phyloP scores from a whole-genome alignment of 306 rosid genomes.

The Quercus suber region DNA sequence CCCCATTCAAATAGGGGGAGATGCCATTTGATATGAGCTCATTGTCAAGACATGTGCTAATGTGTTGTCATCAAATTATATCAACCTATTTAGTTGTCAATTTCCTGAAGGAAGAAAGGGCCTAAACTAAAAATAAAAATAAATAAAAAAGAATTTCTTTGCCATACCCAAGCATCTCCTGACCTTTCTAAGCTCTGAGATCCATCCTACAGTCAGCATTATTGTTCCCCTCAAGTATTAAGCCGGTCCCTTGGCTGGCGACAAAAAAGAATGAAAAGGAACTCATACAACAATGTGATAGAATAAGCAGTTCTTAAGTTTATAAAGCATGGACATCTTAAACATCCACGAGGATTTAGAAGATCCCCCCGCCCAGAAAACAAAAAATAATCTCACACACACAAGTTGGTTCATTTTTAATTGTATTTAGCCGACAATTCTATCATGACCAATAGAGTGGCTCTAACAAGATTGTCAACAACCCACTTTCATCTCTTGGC shows the following conservation, averaged over 20 bases:
- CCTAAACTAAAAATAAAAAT: not conserved
- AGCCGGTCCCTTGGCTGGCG: slow-evolving; percentile 67
- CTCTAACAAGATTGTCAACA: not conserved
- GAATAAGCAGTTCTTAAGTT: not conserved
- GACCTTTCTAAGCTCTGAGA: slow-evolving; percentile 68
- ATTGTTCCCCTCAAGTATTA: slow-evolving; percentile 87
- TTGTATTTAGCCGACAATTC: not conserved
- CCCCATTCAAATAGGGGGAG: not conserved
- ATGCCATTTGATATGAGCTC: not conserved
- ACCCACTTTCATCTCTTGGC: slow-evolving; percentile 16
- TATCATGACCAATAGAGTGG: not conserved
- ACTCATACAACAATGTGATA: slow-evolving; percentile 22
- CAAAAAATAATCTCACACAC: not conserved
- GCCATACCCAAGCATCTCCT: slow-evolving; percentile 77
- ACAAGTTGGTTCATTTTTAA: not conserved
- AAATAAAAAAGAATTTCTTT: slow-evolving; percentile 9
- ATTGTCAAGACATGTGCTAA: not conserved
- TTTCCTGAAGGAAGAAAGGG: not conserved
- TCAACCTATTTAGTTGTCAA: slow-evolving; percentile 2
- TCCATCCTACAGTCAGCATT: slow-evolving; percentile 92
- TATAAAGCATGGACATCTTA: not conserved
- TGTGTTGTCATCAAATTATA: not conserved
- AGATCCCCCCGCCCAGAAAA: too few species aligned
- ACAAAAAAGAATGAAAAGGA: slow-evolving; percentile 36
- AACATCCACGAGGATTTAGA: not conserved